Evolutionary conservation across 257 asterid species (phyloP), one percentile per base, ranked within the genome.

Genomic region (Marsdenia floribunda): DNA sequence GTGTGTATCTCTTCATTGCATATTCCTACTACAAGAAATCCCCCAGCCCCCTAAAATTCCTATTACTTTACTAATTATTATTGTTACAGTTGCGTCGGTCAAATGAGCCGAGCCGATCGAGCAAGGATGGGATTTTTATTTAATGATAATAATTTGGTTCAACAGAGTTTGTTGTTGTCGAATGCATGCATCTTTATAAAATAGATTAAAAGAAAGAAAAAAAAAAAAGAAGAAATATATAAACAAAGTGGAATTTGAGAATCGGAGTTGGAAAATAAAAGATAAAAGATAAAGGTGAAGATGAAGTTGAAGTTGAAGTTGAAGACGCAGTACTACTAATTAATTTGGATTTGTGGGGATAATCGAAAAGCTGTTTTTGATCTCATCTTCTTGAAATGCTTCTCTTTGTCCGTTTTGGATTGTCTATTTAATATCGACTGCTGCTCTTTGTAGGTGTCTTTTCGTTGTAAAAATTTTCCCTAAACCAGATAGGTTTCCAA

Each of bases 351-450:
- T 35, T 22, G 69, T 42, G 57, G 40, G 78, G 68, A 75, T 67
- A 60, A 61, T 77, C 68, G 57, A 29, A 47, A 40, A 38, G 61
- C 26, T 12, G 35, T 46, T 77, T 70, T 38, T 67, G 14, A 29
- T 46, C 35, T 21, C 14, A 52, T 66, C 71, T 77, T 50, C 54
- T 37, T 38, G 15, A 54, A 81, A 77, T 81, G 40, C 82, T 68
- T 61, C 44, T 68, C 75, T 68, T 78, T 74, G 78, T 74, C 75
- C 24, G 19, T 71, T 57, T 47, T 44, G n/a, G 18, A 52, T 6
- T 38, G 3, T 38, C 29, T 64, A 47, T 77, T 21, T 57, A 70
- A 24, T 33, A 29, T 68, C n/a, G 1, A 0, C 70, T 74, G 52
- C 21, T 47, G 53, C 68, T 49, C 58, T 64, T 22, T 54, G 47